Evolutionary conservation across 1,284 basidiomycete species (phyloP), one percentile per base, ranked within the genome.

Genomic region (Tilletia indica): DNA sequence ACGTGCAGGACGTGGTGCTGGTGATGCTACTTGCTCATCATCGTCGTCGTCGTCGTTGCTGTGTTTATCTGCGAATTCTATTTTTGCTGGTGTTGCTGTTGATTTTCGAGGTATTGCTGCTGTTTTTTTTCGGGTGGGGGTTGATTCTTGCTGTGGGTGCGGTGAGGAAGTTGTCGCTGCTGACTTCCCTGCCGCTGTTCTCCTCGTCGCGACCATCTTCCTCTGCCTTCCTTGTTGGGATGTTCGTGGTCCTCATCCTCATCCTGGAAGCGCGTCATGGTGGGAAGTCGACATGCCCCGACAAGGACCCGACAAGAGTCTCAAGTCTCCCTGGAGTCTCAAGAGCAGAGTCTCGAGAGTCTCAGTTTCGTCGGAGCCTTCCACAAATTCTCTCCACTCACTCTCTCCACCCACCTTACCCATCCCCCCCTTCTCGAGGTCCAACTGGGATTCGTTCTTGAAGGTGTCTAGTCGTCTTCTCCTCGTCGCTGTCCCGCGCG

Each of bases 31-130:
- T 45, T 14, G 25, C n/a, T 63, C 58, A n/a, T 21, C 34, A 14
- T 25, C 58, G 58, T 63, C 58, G n/a, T 36, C 58, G 9, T 63
- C 58, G 58, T 63, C 51, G 8, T 54, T 8, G 31, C 51, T 54
- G 51, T n/a, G n/a, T n/a, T 54, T 2, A 25, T 54, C 58, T 36
- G 58, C 58, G 34, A 63, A 63, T 36, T 25, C 58, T 21, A 63
- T 63, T 36, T 34, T 63, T 25, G 34, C n/a, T 36, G 58, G 58
- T 5, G 58, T 63, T 36, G n/a, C 58, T 14, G 58, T 63, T 34
- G 14, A 25, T 63, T 14, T 63, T 25, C 58, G 58, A 31, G 25
- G n/a, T 54, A 25, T 4, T 63, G 58, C 16, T 34, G 58, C 8
- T n/a, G 58, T 34, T 21, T 19, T 58, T 12, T 2, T 49, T n/a